These are phyloP conservation scores for Solanum rostratum DNA, from an alignment of 257 asterid species.

Conservation along the genomic window DNA sequence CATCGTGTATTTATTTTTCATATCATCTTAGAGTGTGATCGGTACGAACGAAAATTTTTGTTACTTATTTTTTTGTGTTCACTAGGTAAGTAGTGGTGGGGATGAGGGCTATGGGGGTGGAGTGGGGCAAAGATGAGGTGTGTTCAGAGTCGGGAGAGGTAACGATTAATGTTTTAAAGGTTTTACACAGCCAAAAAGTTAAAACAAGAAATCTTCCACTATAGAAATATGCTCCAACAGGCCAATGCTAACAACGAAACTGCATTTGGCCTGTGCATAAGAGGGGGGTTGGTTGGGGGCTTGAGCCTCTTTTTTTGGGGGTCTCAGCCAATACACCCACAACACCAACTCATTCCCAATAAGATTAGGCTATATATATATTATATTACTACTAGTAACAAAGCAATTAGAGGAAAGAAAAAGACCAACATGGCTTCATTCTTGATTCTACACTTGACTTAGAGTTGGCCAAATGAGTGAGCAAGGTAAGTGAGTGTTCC, in stretches of 20 bases:
- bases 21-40: too few relatives aligned
- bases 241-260: background rate
- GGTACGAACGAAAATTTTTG: too few relatives aligned
- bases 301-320: constrained; percentile 9
- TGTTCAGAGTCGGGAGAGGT: too few relatives aligned
- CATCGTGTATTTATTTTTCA: too few relatives aligned
- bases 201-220: background rate
- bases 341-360: background rate
- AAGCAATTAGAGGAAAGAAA: too few relatives aligned
- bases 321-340: constrained; percentile 4
- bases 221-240: background rate
- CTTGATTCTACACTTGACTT: background rate
- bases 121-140: too few relatives aligned
- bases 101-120: too few relatives aligned
- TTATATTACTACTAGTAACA: background rate
- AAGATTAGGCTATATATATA: background rate
- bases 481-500: constrained; percentile 82
- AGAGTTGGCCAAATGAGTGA: constrained; percentile 91
- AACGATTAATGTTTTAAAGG: too few relatives aligned
- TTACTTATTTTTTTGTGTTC: too few relatives aligned
- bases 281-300: background rate
- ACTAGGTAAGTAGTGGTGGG: too few relatives aligned
- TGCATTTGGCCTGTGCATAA: background rate
- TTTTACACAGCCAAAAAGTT: too few relatives aligned
- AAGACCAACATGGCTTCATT: background rate